Percentiles rank a stretch among this genome's conserved stretches.
Evolutionary conservation across 1,284 basidiomycete species (phyloP).

Genomic region (Wallemia hederae): DNA sequence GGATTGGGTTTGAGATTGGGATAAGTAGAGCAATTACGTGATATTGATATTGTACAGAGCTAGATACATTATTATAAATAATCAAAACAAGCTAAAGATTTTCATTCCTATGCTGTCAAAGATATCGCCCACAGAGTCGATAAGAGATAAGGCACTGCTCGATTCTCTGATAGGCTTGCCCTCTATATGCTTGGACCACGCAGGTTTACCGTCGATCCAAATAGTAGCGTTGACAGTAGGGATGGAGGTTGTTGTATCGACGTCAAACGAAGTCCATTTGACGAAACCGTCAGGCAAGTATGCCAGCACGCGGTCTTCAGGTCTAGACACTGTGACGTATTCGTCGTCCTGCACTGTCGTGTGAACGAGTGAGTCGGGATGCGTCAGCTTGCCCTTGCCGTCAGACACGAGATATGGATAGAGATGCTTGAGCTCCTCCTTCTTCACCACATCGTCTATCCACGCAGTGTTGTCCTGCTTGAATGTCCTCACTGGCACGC

Average conservation of each 20-base stretch:
- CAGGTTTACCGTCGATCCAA: not conserved
- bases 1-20: slow-evolving; percentile 22
- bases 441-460: not conserved
- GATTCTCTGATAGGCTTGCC: not conserved
- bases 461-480: not conserved
- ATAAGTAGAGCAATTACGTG: slow-evolving; percentile 10
- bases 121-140: not conserved
- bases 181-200: not conserved
- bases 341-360: not conserved
- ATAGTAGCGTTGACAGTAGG: not conserved
- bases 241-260: not conserved
- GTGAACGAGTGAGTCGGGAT: not conserved
- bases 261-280: slow-evolving; percentile 1
- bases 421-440: not conserved
- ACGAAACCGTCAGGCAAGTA: not conserved
- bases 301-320: not conserved
- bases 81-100: not conserved
- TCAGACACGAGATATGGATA: not conserved
- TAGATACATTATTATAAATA: not conserved
- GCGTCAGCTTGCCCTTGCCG: not conserved
- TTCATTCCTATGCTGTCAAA: not conserved
- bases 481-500: not conserved
- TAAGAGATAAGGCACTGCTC: not conserved
- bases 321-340: not conserved
- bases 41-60: not conserved